phyloP scores from a whole-genome alignment of 306 rosid species.

The Abrus pulchellus region DNA sequence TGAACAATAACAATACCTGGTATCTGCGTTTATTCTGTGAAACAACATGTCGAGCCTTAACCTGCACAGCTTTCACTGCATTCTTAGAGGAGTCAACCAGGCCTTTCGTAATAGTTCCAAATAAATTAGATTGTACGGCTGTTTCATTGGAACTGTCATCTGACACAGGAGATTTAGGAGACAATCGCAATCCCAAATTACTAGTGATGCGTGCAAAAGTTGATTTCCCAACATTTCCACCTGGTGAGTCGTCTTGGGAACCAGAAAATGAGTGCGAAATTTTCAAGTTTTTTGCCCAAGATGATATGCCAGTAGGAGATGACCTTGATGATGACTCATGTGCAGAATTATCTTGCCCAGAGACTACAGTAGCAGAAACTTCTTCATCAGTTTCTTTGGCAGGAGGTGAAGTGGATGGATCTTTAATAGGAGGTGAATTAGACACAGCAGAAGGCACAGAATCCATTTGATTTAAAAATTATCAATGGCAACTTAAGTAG shows the following conservation, averaged over 20 bases:
- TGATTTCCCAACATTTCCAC: slow-evolving; percentile 80
- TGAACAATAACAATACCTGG: slow-evolving; percentile 68
- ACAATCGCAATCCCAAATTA: slow-evolving; percentile 81
- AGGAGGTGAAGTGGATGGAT: slow-evolving; percentile 54
- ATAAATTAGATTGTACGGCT: slow-evolving; percentile 71
- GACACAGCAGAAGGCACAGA: slow-evolving; percentile 64
- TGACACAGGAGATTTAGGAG: slow-evolving; percentile 74
- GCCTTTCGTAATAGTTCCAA: slow-evolving; percentile 87
- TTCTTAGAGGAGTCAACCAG: slow-evolving; percentile 88
- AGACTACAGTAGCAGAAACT: slow-evolving; percentile 56
- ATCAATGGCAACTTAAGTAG: slow-evolving; percentile 44
- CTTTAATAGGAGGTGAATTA: slow-evolving; percentile 51
- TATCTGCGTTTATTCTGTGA: slow-evolving; percentile 98
- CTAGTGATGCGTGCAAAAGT: slow-evolving; percentile 88
- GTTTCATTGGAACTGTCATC: slow-evolving; percentile 66
- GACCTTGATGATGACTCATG: slow-evolving; percentile 58
- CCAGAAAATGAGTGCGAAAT: slow-evolving; percentile 74
- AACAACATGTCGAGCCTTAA: slow-evolving; percentile 95
- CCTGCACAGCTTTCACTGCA: slow-evolving; percentile 99
- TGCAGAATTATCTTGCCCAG: slow-evolving; percentile 60
- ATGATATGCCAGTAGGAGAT: slow-evolving; percentile 73
- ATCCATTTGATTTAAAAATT: slow-evolving; percentile 67
- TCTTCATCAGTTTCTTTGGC: slow-evolving; percentile 48
- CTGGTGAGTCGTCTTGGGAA: slow-evolving; percentile 69
- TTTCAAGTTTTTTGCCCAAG: slow-evolving; percentile 92